Conservation (phyloP, 257 asterid genomes). For the Capsicum chinense region DNA sequence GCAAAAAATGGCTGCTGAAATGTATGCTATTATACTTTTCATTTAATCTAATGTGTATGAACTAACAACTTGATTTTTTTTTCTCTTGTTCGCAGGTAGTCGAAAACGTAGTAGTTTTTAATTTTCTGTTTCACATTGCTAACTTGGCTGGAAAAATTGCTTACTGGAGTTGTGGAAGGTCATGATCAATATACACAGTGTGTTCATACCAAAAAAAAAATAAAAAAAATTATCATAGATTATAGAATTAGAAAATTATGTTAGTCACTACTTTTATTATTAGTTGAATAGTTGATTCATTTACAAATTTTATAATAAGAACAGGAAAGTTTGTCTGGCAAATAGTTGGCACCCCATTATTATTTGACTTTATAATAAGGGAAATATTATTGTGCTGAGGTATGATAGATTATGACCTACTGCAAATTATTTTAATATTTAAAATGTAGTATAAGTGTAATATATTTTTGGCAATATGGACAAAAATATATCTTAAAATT, state of each 20-base stretch:
- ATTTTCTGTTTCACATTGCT: conserved; percentile 1
- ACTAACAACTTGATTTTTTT: neutral
- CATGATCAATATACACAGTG: conserved; percentile 9
- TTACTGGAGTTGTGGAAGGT: conserved; percentile 7
- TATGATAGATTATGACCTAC: neutral
- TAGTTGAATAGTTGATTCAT: conserved; percentile 30
- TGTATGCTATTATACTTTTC: neutral
- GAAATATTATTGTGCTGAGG: neutral
- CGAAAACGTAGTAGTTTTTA: neutral
- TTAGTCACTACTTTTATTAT: neutral
- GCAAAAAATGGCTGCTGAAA: neutral
- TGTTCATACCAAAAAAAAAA: neutral
- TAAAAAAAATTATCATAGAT: neutral
- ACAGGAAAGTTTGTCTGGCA: conserved; percentile 10
- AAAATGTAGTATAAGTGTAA: too few relatives aligned
- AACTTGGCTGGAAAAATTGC: conserved; percentile 24
- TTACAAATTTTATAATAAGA: neutral
- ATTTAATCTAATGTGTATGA: neutral
- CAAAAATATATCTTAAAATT: too few relatives aligned
- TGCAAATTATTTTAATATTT: neutral
- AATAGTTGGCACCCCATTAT: conserved; percentile 16
- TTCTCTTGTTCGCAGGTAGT: neutral
- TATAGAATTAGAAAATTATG: neutral
- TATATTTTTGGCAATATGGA: too few relatives aligned
- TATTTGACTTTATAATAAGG: conserved; percentile 13